A percentile compares a stretch with the other conserved stretches of the same genome.
phyloP scores from a whole-genome alignment of 2,329 filamentous ascomycete genomes.

The Calonectria pauciramosa region DNA sequence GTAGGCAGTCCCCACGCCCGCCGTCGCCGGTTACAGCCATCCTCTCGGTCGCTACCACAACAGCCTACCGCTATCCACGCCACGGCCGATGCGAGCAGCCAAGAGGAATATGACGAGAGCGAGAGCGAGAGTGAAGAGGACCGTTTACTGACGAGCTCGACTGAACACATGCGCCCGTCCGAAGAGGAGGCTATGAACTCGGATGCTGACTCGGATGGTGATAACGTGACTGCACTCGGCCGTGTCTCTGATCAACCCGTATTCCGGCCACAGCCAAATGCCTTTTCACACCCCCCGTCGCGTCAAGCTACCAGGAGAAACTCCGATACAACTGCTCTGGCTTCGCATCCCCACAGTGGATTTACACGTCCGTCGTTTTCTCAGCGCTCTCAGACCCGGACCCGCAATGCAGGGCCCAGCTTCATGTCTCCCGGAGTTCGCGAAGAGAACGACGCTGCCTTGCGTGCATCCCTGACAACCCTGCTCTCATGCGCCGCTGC shows the following conservation, averaged over 20 bases:
- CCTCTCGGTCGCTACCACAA: slow-evolving; percentile 52
- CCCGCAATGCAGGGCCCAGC: slow-evolving; percentile 65
- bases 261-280: slow-evolving; percentile 92
- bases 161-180: slow-evolving; percentile 62
- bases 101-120: slow-evolving; percentile 93
- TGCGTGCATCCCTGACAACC: slow-evolving; percentile 94
- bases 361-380: slow-evolving; percentile 65
- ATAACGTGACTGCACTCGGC: slow-evolving; percentile 87
- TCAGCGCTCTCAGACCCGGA: slow-evolving; percentile 62
- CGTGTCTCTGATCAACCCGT: slow-evolving; percentile 63
- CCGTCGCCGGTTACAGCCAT: slow-evolving; percentile 65
- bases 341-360: slow-evolving; percentile 63
- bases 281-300: slow-evolving; percentile 86
- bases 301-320: slow-evolving; percentile 62
- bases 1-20: slow-evolving; percentile 76
- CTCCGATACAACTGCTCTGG: slow-evolving; percentile 63
- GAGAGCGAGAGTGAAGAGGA: slow-evolving; percentile 95
- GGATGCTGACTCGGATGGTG: slow-evolving; percentile 70
- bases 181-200: slow-evolving; percentile 59
- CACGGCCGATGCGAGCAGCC: slow-evolving; percentile 75
- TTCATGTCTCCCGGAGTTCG: slow-evolving; percentile 82
- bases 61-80: slow-evolving; percentile 58
- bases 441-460: slow-evolving; percentile 91
- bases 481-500: slow-evolving; percentile 95
- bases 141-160: slow-evolving; percentile 71